Conservation (phyloP, 1,139 yeast genomes). For the Cylindricascospora bacillispora region DNA sequence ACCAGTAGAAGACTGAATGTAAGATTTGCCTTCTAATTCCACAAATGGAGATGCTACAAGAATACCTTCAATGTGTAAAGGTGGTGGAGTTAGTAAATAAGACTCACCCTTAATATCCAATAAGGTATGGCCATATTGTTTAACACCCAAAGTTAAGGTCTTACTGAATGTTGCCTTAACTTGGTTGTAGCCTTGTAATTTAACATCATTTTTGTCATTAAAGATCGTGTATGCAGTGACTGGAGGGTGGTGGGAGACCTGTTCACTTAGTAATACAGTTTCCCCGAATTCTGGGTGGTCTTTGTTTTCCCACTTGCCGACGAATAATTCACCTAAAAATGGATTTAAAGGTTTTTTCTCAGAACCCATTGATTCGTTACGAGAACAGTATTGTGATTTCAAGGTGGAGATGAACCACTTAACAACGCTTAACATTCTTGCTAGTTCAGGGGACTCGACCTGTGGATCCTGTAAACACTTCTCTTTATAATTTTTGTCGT, state of each 20-base stretch:
- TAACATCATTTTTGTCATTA: slow-evolving; percentile 55
- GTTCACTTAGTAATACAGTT: slow-evolving; percentile 68
- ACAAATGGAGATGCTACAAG: slow-evolving; percentile 80
- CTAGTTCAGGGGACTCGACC: slow-evolving; percentile 27
- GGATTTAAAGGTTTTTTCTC: slow-evolving; percentile 96
- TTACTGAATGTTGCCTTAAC: slow-evolving; percentile 73
- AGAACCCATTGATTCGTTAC: slow-evolving; percentile 70
- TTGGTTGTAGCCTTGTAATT: slow-evolving; percentile 79
- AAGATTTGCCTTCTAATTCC: slow-evolving; percentile 73
- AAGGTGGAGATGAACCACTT: slow-evolving; percentile 87
- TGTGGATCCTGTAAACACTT: slow-evolving; percentile 25
- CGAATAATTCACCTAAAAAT: slow-evolving; percentile 80
- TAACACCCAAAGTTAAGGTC: slow-evolving; percentile 48
- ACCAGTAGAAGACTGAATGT: slow-evolving; percentile 71
- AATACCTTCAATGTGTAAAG: slow-evolving; percentile 89
- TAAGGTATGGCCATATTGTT: slow-evolving; percentile 84
- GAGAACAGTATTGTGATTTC: slow-evolving; percentile 84
- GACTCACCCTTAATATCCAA: slow-evolving; percentile 53
- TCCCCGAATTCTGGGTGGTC: slow-evolving; percentile 46
- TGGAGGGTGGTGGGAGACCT: slow-evolving; percentile 93
- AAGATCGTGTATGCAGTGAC: slow-evolving; percentile 74
- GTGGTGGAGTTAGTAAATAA: slow-evolving; percentile 75
- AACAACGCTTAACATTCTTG: slow-evolving; percentile 64
- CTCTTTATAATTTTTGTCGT: slow-evolving; percentile 22
- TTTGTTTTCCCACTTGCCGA: slow-evolving; percentile 65